Conservation (phyloP, 2,329 filamentous ascomycete species). For the Cladosporium sp. region DNA sequence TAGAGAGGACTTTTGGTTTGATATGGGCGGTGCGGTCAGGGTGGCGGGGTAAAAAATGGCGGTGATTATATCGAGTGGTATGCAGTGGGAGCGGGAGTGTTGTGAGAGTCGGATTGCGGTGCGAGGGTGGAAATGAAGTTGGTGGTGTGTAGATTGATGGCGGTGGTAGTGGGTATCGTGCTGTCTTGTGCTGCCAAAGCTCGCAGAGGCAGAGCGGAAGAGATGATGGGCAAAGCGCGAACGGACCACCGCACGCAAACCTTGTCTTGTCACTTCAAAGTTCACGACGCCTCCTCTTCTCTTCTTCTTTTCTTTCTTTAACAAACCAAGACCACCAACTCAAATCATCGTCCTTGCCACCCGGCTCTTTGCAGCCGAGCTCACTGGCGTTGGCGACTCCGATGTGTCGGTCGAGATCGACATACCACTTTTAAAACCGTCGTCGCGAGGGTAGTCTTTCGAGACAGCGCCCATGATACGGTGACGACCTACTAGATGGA, state of each 20-base stretch:
- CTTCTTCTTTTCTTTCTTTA: constrained; percentile 2
- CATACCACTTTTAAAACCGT: constrained; percentile 74
- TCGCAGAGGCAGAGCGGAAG: constrained; percentile 4
- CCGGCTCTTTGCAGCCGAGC: constrained; percentile 44
- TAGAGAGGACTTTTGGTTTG: constrained; percentile 1
- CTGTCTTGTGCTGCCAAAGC: constrained; percentile 3
- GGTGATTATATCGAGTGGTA: neutral
- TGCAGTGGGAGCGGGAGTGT: neutral
- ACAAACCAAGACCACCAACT: constrained; percentile 60
- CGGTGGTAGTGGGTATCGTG: neutral
- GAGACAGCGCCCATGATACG: constrained; percentile 59
- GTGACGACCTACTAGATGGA: constrained; percentile 63
- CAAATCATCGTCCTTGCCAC: constrained; percentile 65
- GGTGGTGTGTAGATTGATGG: neutral
- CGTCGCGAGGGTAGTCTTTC: constrained; percentile 60
- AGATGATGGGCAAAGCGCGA: constrained; percentile 9
- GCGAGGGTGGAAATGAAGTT: neutral
- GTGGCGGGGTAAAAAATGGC: neutral
- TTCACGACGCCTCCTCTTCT: neutral
- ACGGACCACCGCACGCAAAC: constrained; percentile 21
- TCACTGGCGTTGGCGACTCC: constrained; percentile 59
- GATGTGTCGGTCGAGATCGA: constrained; percentile 67
- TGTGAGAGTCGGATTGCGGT: neutral
- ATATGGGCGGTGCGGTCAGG: neutral
- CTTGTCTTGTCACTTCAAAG: constrained; percentile 33